phyloP scores from a whole-genome alignment of 2,329 filamentous ascomycete genomes.

The Hypoxylon sp. region DNA sequence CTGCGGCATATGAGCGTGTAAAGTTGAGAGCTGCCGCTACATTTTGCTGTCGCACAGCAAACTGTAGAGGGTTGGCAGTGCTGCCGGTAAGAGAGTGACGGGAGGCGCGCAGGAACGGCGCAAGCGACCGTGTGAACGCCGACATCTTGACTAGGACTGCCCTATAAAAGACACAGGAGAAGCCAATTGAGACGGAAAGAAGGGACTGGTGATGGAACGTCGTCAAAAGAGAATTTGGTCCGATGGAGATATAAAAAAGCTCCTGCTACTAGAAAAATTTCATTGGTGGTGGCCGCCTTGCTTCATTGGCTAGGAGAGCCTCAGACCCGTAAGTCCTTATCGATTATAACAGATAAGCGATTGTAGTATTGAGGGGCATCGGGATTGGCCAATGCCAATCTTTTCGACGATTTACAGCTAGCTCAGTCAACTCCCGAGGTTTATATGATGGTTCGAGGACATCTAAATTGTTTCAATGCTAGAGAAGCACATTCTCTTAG shows the following conservation, averaged over 20 bases:
- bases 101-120: constrained; percentile 83
- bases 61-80: constrained; percentile 78
- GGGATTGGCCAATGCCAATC: constrained; percentile 7
- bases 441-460: too few relatives aligned
- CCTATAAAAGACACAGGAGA: constrained; percentile 16
- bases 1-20: constrained; percentile 69
- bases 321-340: constrained; percentile 4
- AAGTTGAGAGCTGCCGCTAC: constrained; percentile 70
- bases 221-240: constrained; percentile 8
- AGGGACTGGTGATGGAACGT: constrained; percentile 22
- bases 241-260: constrained; percentile 26
- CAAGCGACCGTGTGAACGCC: constrained; percentile 77
- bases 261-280: constrained; percentile 33
- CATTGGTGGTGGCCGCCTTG: constrained; percentile 19
- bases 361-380: background rate
- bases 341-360: background rate
- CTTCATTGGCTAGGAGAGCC: constrained; percentile 15
- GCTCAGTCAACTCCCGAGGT: too few relatives aligned
- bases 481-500: too few relatives aligned
- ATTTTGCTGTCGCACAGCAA: constrained; percentile 68
- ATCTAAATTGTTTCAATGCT: too few relatives aligned
- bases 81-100: constrained; percentile 75
- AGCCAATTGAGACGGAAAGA: constrained; percentile 28
- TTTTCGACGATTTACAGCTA: too few relatives aligned
- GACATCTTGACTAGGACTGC: constrained; percentile 68